These are phyloP conservation scores for Stereocaulon alpinum DNA, from an alignment of 495 filamentous ascomycete species.

Conservation along the genomic window DNA sequence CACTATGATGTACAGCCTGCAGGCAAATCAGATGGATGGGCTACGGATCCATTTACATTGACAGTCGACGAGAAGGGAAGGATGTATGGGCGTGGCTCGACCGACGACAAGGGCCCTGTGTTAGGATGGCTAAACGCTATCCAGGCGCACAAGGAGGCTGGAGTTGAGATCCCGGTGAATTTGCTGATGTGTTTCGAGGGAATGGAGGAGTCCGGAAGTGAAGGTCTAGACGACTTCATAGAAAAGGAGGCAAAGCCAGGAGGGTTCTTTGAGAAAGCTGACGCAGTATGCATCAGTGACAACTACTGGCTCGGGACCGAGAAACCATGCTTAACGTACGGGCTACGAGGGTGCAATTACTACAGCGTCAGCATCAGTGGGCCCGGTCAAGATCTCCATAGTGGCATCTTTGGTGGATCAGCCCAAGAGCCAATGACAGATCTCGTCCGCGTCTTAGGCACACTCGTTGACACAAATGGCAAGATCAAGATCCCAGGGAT, in stretches of 20 bases:
- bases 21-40: slow-evolving; percentile 87
- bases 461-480: slow-evolving; percentile 77
- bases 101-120: slow-evolving; percentile 97
- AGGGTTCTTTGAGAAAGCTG: slow-evolving; percentile 78
- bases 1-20: slow-evolving; percentile 99
- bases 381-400: slow-evolving; percentile 88
- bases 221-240: slow-evolving; percentile 93
- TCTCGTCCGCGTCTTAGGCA: slow-evolving; percentile 66
- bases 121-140: slow-evolving; percentile 97
- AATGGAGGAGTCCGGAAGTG: slow-evolving; percentile 98
- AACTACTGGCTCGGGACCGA: slow-evolving; percentile 99
- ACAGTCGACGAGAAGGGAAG: slow-evolving; percentile 79
- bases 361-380: slow-evolving; percentile 82
- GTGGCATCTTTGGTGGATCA: slow-evolving; percentile 90
- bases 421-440: slow-evolving; percentile 99
- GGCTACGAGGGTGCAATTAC: slow-evolving; percentile 95
- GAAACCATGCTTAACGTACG: slow-evolving; percentile 96
- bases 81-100: slow-evolving; percentile 93
- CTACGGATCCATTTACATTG: slow-evolving; percentile 86
- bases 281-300: slow-evolving; percentile 96
- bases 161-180: slow-evolving; percentile 92
- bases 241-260: slow-evolving; percentile 66
- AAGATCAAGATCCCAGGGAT: slow-evolving; percentile 85
- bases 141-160: slow-evolving; percentile 90
- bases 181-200: slow-evolving; percentile 99